A percentile compares a stretch with the other conserved stretches of the same genome.
phyloP scores from a whole-genome alignment of 2,329 filamentous ascomycete genomes.

The Fusarium torreyae region DNA sequence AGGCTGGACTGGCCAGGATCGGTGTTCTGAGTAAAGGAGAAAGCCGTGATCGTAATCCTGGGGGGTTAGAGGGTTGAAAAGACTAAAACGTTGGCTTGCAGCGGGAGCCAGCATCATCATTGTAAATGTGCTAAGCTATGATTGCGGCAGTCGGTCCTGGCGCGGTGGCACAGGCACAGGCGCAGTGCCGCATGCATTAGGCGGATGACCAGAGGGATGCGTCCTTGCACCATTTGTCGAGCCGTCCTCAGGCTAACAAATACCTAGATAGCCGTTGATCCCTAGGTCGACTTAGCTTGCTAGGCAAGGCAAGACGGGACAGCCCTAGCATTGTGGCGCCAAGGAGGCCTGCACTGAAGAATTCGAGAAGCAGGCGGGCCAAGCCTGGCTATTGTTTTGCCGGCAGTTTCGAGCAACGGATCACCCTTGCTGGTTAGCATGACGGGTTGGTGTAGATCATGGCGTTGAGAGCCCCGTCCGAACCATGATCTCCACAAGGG shows the following conservation, averaged over 20 bases:
- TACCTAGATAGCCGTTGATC: conserved; percentile 23
- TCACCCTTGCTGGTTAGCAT: conserved; percentile 48
- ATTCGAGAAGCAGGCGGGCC: conserved; percentile 40
- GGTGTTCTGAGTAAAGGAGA: conserved; percentile 28
- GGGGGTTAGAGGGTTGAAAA: conserved; percentile 16
- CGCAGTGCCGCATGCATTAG: conserved; percentile 44
- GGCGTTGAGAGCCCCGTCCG: conserved; percentile 51
- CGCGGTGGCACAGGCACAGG: conserved; percentile 45
- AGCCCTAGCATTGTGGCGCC: conserved; percentile 39
- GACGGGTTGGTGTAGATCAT: conserved; percentile 51
- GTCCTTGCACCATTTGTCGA: conserved; percentile 28
- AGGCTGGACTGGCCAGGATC: conserved; percentile 16
- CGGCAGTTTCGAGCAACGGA: conserved; percentile 49
- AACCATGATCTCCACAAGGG: conserved; percentile 54
- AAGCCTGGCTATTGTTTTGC: conserved; percentile 41
- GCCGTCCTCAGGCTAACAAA: conserved; percentile 20
- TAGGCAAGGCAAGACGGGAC: conserved; percentile 30
- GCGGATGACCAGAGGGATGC: conserved; percentile 34
- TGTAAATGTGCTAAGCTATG: conserved; percentile 33
- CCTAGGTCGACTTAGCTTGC: conserved; percentile 30
- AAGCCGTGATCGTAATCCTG: conserved; percentile 22
- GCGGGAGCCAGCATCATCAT: conserved; percentile 49
- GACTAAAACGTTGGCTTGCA: conserved; percentile 42
- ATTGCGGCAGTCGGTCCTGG: conserved; percentile 36
- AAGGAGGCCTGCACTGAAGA: conserved; percentile 38